phyloP scores from a whole-genome alignment of 495 filamentous ascomycete species.

The Hypoxylon rickii region DNA sequence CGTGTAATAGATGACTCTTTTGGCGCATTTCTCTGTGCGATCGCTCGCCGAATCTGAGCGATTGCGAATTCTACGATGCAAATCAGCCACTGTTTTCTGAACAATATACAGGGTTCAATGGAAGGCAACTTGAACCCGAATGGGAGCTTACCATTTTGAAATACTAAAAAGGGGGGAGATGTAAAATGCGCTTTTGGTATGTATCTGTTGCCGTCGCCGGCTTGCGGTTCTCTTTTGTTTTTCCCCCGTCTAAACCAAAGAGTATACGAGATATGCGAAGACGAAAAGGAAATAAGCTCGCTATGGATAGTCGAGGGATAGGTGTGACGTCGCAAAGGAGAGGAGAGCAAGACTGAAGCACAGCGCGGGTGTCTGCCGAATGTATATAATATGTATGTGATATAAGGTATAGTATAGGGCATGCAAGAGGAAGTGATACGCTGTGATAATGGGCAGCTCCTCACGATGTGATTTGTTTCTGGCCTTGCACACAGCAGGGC shows the following conservation, averaged over 20 bases:
- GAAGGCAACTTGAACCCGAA: background rate
- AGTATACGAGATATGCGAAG: constrained; percentile 40
- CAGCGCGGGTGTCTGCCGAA: constrained; percentile 45
- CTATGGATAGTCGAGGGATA: constrained; percentile 33
- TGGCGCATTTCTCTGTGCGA: constrained; percentile 54
- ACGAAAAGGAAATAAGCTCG: constrained; percentile 41
- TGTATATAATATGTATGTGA: constrained; percentile 53
- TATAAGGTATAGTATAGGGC: constrained; percentile 26
- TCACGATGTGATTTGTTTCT: constrained; percentile 42
- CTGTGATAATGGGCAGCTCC: constrained; percentile 35
- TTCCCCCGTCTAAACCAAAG: constrained; percentile 30
- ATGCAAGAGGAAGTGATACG: constrained; percentile 32
- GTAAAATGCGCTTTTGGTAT: constrained; percentile 33
- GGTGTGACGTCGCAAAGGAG: constrained; percentile 40
- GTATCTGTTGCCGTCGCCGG: constrained; percentile 49
- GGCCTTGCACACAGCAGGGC: constrained; percentile 30
- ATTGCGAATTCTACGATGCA: constrained; percentile 33
- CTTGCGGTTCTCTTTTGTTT: constrained; percentile 28
- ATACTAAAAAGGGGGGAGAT: constrained; percentile 20
- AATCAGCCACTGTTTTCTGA: constrained; percentile 11
- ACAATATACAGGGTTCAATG: constrained; percentile 5
- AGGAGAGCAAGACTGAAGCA: constrained; percentile 36
- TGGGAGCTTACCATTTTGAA: constrained; percentile 39
- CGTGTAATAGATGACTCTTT: constrained; percentile 45
- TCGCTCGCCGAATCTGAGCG: constrained; percentile 36